Evolutionary conservation across 768 basidiomycete species (phyloP).

Genomic region (Termitomyces titanicus): DNA sequence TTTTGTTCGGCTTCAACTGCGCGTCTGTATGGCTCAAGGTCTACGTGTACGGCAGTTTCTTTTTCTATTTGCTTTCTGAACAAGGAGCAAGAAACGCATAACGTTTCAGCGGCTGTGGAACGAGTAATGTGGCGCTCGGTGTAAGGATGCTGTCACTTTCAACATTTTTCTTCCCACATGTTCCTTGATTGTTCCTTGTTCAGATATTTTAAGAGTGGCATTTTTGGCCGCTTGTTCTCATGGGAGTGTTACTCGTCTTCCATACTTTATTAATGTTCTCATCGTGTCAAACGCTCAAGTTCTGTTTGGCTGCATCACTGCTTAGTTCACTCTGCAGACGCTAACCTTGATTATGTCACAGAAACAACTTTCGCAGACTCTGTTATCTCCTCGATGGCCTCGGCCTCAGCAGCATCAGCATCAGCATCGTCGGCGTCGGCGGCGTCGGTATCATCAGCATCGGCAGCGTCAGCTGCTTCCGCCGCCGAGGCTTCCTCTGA

Average conservation of each 20-base stretch:
- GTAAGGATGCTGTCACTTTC: neutral
- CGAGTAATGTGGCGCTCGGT: neutral
- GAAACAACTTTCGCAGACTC: conserved; percentile 78
- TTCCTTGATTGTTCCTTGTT: neutral
- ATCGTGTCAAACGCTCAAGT: neutral
- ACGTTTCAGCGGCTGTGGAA: neutral
- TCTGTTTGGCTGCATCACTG: neutral
- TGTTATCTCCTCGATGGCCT: conserved; percentile 51
- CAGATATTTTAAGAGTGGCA: neutral
- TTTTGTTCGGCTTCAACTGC: neutral
- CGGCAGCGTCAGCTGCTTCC: conserved; percentile 22
- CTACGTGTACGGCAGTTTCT: neutral
- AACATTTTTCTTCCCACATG: neutral
- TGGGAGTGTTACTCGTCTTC: neutral
- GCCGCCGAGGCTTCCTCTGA: conserved; percentile 14
- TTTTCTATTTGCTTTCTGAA: neutral
- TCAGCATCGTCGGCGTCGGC: conserved; percentile 39
- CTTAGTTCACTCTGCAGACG: neutral
- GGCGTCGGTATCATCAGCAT: conserved; percentile 43
- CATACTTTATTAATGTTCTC: neutral
- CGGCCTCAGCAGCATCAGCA: conserved; percentile 30
- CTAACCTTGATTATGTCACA: conserved; percentile 22
- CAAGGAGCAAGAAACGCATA: neutral
- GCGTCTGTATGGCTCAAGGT: too few species aligned
- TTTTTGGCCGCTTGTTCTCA: neutral